Evolutionary conservation across 148 eudicot genomes (phyloP).

Genomic region (Chenopodium album): DNA sequence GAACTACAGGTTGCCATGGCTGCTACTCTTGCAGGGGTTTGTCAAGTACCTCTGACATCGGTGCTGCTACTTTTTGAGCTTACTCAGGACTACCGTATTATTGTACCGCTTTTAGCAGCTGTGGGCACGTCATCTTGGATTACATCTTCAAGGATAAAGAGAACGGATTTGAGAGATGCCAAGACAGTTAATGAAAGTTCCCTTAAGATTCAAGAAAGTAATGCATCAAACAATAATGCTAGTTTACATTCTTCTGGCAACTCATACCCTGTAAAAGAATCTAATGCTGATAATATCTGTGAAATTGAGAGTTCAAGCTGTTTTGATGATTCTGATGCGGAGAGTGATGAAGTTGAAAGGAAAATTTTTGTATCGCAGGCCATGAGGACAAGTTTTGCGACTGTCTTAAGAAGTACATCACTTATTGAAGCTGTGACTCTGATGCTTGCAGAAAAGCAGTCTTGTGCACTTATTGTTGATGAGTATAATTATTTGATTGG

Average conservation of each 20-base stretch:
- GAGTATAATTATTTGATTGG: slow-evolving; percentile 49
- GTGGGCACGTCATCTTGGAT: slow-evolving; percentile 90
- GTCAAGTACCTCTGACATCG: slow-evolving; percentile 89
- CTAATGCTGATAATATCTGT: slow-evolving; percentile 42
- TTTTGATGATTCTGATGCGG: slow-evolving; percentile 42
- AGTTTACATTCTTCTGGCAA: slow-evolving; percentile 23
- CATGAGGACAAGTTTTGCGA: slow-evolving; percentile 73
- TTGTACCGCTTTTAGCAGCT: slow-evolving; percentile 90
- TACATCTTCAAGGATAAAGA: slow-evolving; percentile 61
- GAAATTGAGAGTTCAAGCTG: slow-evolving; percentile 64
- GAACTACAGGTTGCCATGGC: slow-evolving; percentile 90
- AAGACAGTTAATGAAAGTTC: slow-evolving; percentile 31
- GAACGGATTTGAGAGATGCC: slow-evolving; percentile 25
- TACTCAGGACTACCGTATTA: slow-evolving; percentile 92
- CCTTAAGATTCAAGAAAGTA: slow-evolving; percentile 22
- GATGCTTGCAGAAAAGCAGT: slow-evolving; percentile 81
- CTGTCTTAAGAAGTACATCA: slow-evolving; percentile 47
- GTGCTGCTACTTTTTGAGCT: slow-evolving; percentile 92
- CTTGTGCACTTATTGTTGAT: slow-evolving; percentile 66
- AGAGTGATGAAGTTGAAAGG: slow-evolving; percentile 47
- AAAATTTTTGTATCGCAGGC: slow-evolving; percentile 73
- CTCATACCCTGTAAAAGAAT: slow-evolving; percentile 19
- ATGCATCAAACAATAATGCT: slow-evolving; percentile 26
- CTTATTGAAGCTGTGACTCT: slow-evolving; percentile 56
- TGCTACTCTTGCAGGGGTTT: slow-evolving; percentile 98